Base-by-base conservation (phyloP, 179 eudicot species). In the Corrigiola litoralis region DNA sequence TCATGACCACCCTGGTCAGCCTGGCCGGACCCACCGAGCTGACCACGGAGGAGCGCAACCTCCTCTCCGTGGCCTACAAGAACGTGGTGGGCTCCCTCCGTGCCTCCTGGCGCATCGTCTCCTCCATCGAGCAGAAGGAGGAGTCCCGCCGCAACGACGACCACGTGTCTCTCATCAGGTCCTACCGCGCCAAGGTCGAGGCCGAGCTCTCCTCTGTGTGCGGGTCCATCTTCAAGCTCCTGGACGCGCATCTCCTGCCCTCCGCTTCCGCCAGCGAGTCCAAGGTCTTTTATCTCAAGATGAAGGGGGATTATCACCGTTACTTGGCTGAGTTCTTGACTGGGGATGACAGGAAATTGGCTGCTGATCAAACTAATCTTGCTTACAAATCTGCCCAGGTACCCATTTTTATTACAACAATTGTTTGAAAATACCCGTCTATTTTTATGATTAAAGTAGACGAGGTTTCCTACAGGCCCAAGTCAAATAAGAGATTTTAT, bases 251-350 rank as follows among this genome's bases (percentile, higher is more conserved):
- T 59, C 72, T 72, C 0, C 2, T 72, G 3, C 76, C 76, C n/a
- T 50, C 67, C 0, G 72, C 76, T 5, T 14, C 61, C 1, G 45
- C 61, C 1, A 42, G 50, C 4, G 76, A 66, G 23, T 60, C 67
- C 0, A 72, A 66, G 61, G 67, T 72, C 6, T 60, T 33, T 34
- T 72, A 66, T 18, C 36, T 72, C 61, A 72, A 72, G 76, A 60
- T 72, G 71, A 72, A 72, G 55, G 76, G 67, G 0, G 76, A 72
- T 72, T 72, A 72, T 66, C 55, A 72, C 46, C 71, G 76, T 1
- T 72, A 72, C 34, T 54, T 72, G 49, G 76, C 72, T 5, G 76
- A 72, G 59, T 51, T 66, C 44, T 31, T 66, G 38, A 24, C 24
- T 10, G 67, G 61, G 18, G 71, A 66, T 23, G 72, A 66, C 1